Evolutionary conservation across 768 basidiomycete genomes (phyloP).

Genomic region (Boletus subcaerulescens): DNA sequence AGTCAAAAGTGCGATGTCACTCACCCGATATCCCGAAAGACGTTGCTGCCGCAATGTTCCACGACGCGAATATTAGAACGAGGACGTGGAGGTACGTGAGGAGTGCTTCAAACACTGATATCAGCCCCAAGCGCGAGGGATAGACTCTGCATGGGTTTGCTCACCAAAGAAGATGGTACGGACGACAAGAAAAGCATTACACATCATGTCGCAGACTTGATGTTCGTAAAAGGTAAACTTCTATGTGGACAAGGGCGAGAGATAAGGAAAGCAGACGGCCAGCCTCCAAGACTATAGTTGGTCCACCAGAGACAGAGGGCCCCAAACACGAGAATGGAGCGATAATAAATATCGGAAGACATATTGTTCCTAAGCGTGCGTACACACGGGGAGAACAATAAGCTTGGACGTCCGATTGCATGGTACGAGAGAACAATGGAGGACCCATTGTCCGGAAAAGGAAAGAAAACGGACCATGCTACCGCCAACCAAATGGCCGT

Average conservation of each 20-base stretch:
- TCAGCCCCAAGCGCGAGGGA: neutral
- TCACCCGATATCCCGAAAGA: slow-evolving; percentile 38
- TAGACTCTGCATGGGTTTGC: slow-evolving; percentile 12
- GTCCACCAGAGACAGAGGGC: slow-evolving; percentile 23
- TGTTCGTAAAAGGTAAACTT: slow-evolving; percentile 12
- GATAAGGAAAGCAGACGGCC: slow-evolving; percentile 1
- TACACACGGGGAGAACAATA: slow-evolving; percentile 21
- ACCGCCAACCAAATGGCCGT: no score
- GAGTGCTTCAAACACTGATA: slow-evolving; percentile 26
- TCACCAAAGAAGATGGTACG: slow-evolving; percentile 59
- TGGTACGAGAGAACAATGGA: slow-evolving; percentile 12
- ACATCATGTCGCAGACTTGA: slow-evolving; percentile 30
- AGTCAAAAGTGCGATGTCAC: slow-evolving; percentile 4
- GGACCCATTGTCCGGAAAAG: slow-evolving; percentile 26
- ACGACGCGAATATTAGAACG: slow-evolving; percentile 52
- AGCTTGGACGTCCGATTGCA: neutral
- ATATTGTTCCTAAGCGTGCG: no score
- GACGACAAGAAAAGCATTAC: slow-evolving; percentile 53
- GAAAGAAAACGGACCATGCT: slow-evolving; percentile 4
- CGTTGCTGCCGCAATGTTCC: slow-evolving; percentile 47
- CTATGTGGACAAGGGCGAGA: neutral
- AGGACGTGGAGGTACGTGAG: slow-evolving; percentile 51
- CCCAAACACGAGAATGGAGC: neutral
- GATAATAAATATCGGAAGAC: slow-evolving; percentile 10
- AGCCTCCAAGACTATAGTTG: slow-evolving; percentile 7